Conservation (phyloP, 2,329 filamentous ascomycete species). For the Capronia coronata region DNA sequence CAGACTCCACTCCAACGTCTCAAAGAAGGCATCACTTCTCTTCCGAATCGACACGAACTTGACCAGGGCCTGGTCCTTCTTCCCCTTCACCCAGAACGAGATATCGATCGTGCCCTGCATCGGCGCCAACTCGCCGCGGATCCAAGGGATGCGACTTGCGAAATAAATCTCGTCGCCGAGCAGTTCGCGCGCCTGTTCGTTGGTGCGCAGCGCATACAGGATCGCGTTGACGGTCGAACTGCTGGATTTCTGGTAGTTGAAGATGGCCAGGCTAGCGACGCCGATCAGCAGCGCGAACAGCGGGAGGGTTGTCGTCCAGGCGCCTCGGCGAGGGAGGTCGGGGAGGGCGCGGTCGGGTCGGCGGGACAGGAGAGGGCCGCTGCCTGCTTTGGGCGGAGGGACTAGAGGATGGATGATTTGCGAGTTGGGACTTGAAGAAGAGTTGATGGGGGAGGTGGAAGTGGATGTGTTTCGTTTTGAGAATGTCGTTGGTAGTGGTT, state of each 20-base stretch:
- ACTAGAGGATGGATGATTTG: slow-evolving; percentile 30
- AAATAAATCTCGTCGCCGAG: slow-evolving; percentile 87
- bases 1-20: slow-evolving; percentile 86
- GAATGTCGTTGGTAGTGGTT: no score
- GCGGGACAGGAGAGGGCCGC: slow-evolving; percentile 48
- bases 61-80: slow-evolving; percentile 63
- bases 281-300: slow-evolving; percentile 70
- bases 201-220: slow-evolving; percentile 85
- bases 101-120: slow-evolving; percentile 87
- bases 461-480: background rate
- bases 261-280: slow-evolving; percentile 73
- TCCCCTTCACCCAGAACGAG: slow-evolving; percentile 77
- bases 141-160: slow-evolving; percentile 71
- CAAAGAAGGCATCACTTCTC: slow-evolving; percentile 64
- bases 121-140: slow-evolving; percentile 83
- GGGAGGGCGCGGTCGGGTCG: slow-evolving; percentile 50
- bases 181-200: slow-evolving; percentile 62
- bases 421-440: no score
- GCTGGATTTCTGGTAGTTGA: slow-evolving; percentile 98
- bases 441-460: background rate
- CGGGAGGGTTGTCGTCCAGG: slow-evolving; percentile 68
- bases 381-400: slow-evolving; percentile 45
- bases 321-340: slow-evolving; percentile 39
- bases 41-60: slow-evolving; percentile 70
- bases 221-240: slow-evolving; percentile 79